Percentiles rank a stretch among this genome's conserved stretches.
These are phyloP conservation scores for Theileria luwenshuni DNA, from an alignment of 169 alveolate species.

Conservation along the genomic window DNA sequence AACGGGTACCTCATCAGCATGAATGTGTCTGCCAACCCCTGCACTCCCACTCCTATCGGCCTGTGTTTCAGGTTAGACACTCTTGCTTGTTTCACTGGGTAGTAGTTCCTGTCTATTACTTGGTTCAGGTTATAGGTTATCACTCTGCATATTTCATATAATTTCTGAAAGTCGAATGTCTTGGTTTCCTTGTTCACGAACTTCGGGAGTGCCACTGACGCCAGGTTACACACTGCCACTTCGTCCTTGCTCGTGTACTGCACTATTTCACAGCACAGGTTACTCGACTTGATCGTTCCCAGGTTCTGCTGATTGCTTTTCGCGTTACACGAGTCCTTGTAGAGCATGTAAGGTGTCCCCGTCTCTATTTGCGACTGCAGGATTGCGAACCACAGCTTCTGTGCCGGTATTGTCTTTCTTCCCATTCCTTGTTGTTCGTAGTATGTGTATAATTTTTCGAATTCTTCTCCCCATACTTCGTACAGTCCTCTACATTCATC, in stretches of 20 bases:
- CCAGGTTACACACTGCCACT: conserved; percentile 98
- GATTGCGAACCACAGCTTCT: conserved; percentile 94
- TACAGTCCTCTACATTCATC: conserved; percentile 95
- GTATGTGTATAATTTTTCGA: conserved; percentile 87
- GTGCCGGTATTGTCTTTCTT: conserved; percentile 94
- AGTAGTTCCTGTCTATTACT: conserved; percentile 94
- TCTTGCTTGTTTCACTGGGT: conserved; percentile 93
- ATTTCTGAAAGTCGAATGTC: conserved; percentile 79
- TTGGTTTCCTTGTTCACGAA: conserved; percentile 75
- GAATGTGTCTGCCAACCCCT: conserved; percentile 98
- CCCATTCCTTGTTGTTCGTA: conserved; percentile 90
- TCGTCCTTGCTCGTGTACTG: conserved; percentile 97
- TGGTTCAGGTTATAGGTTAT: conserved; percentile 93
- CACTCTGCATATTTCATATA: conserved; percentile 87
- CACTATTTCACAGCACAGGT: conserved; percentile 95
- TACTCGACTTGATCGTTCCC: conserved; percentile 95
- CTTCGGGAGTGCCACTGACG: conserved; percentile 92
- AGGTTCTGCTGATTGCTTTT: conserved; percentile 95
- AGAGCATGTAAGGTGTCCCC: conserved; percentile 98
- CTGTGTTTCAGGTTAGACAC: conserved; percentile 94
- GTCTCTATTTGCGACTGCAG: conserved; percentile 97
- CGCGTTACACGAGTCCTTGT: conserved; percentile 93
- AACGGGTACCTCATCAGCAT: conserved; percentile 92
- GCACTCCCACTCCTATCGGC: conserved; percentile 99
- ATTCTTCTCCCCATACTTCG: conserved; percentile 94